Conservation (phyloP, 352 stramenopile species). For the Globisporangium heterothallicum region DNA sequence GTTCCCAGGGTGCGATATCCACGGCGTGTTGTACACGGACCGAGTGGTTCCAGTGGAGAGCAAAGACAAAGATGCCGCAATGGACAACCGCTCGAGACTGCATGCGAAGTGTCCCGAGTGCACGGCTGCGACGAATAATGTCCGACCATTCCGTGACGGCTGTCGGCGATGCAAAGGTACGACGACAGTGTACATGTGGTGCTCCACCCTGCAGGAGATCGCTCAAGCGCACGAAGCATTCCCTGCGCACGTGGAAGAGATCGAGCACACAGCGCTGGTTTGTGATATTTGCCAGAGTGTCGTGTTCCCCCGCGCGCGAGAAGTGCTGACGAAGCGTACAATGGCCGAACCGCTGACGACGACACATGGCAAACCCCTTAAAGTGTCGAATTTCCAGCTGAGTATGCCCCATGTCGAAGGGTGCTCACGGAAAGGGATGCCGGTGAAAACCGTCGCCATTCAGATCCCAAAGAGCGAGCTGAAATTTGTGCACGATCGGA, state of each 20-base stretch:
- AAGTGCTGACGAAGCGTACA: conserved; percentile 62
- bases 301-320: conserved; percentile 69
- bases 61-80: conserved; percentile 5
- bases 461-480: conserved; percentile 83
- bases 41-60: conserved; percentile 17
- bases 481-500: conserved; percentile 80
- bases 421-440: conserved; percentile 79
- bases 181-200: conserved; percentile 74
- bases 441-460: conserved; percentile 54
- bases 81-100: conserved; percentile 1
- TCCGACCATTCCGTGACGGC: conserved; percentile 76
- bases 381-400: conserved; percentile 81
- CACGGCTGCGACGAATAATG: conserved; percentile 76
- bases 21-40: conserved; percentile 80
- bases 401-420: conserved; percentile 87
- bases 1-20: conserved; percentile 84
- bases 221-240: conserved; percentile 64
- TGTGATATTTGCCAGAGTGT: conserved; percentile 71
- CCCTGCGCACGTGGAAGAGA: conserved; percentile 47
- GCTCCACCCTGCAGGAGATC: conserved; percentile 56
- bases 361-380: conserved; percentile 50
- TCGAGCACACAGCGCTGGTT: conserved; percentile 68
- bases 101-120: conserved; percentile 84
- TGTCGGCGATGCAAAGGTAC: conserved; percentile 76
- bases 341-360: conserved; percentile 40